Percentiles rank a stretch among this genome's conserved stretches.
Evolutionary conservation across 495 filamentous ascomycete species (phyloP).

Genomic region (Chlorociboria aeruginascens): DNA sequence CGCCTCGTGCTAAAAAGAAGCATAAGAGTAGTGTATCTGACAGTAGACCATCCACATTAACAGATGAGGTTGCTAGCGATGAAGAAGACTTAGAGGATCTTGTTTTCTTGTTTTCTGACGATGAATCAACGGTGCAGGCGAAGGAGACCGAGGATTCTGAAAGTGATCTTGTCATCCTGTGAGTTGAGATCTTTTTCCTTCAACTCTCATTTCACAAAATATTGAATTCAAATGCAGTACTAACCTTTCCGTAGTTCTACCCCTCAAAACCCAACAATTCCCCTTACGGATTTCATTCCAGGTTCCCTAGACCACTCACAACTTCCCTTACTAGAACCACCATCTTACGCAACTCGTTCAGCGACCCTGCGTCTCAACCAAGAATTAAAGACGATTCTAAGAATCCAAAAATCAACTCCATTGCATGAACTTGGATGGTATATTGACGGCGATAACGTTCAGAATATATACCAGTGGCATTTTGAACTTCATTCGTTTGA

Average conservation of each 20-base stretch:
- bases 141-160: background rate
- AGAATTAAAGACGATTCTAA: constrained; percentile 48
- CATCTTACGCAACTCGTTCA: constrained; percentile 52
- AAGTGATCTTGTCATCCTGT: background rate
- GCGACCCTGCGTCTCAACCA: constrained; percentile 52
- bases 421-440: constrained; percentile 77
- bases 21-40: constrained; percentile 5
- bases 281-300: constrained; percentile 52
- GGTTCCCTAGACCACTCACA: constrained; percentile 42
- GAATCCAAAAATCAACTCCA: constrained; percentile 49
- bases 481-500: constrained; percentile 84
- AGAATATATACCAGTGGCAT: constrained; percentile 87
- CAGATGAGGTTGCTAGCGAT: constrained; percentile 25
- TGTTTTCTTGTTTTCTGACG: constrained; percentile 29
- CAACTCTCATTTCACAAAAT: background rate
- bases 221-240: background rate
- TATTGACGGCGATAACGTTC: constrained; percentile 42
- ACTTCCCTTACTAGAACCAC: constrained; percentile 47
- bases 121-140: constrained; percentile 12
- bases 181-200: background rate
- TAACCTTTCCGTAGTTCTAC: constrained; percentile 2
- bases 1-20: background rate
- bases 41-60: constrained; percentile 11
- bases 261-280: background rate
- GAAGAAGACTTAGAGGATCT: constrained; percentile 42